Evolutionary conservation across 2,329 filamentous ascomycete genomes (phyloP).

Genomic region (Aureobasidium sp.): DNA sequence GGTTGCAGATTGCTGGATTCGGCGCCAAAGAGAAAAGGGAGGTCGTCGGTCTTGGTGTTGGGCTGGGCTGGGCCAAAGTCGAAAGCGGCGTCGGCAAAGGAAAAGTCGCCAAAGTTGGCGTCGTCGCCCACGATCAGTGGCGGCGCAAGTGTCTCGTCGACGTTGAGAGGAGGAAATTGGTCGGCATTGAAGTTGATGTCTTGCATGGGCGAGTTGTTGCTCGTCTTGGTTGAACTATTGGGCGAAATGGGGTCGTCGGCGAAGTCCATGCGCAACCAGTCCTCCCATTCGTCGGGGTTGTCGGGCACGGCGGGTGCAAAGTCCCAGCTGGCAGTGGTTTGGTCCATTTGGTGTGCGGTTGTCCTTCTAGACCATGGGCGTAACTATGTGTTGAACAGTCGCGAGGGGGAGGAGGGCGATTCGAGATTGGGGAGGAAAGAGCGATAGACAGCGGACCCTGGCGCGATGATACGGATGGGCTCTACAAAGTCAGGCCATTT

Average conservation of each 20-base stretch:
- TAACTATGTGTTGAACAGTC: slow-evolving; percentile 11
- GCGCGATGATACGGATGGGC: not conserved
- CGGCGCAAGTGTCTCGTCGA: slow-evolving; percentile 24
- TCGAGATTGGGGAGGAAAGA: not conserved
- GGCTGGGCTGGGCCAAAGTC: slow-evolving; percentile 21
- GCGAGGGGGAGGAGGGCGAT: not conserved
- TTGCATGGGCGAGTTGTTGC: slow-evolving; percentile 31
- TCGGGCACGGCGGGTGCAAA: slow-evolving; percentile 13
- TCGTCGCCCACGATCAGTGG: slow-evolving; percentile 30
- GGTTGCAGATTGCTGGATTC: slow-evolving; percentile 13
- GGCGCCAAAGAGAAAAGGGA: slow-evolving; percentile 18
- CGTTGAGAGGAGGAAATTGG: slow-evolving; percentile 21
- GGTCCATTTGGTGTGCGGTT: not conserved
- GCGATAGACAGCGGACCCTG: not conserved
- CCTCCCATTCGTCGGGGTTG: slow-evolving; percentile 36
- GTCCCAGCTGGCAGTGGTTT: slow-evolving; percentile 1
- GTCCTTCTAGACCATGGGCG: not conserved
- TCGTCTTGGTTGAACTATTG: slow-evolving; percentile 28
- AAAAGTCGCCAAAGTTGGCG: slow-evolving; percentile 22
- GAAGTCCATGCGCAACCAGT: slow-evolving; percentile 44
- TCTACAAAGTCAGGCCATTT: not conserved
- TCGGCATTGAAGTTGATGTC: slow-evolving; percentile 19
- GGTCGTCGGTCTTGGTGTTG: slow-evolving; percentile 10
- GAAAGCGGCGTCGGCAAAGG: slow-evolving; percentile 24
- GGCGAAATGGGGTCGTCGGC: slow-evolving; percentile 26